A percentile compares a stretch with the other conserved stretches of the same genome.
phyloP scores from a whole-genome alignment of 2,329 filamentous ascomycete species.

The Colletotrichum godetiae region DNA sequence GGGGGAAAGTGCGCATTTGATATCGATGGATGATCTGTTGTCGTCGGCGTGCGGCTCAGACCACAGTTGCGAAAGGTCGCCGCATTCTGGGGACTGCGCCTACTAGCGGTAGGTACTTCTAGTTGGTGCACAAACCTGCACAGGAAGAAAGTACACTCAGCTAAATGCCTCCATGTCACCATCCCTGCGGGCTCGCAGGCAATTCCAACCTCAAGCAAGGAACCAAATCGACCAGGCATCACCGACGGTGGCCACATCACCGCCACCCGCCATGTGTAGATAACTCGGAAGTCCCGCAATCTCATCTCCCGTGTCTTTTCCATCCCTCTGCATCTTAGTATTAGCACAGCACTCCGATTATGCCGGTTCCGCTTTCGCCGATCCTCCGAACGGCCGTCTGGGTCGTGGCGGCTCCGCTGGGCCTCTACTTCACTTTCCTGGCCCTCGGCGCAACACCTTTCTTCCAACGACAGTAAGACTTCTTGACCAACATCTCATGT shows the following conservation, averaged over 20 bases:
- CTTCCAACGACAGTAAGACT: constrained; percentile 83
- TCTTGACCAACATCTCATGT: background rate
- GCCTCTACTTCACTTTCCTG: constrained; percentile 76
- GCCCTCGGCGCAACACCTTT: constrained; percentile 73
- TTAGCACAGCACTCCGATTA: constrained; percentile 18
- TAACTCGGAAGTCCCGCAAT: constrained; percentile 9
- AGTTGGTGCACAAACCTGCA: fast-evolving
- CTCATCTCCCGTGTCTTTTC: background rate
- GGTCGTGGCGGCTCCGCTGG: constrained; percentile 68
- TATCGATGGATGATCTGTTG: constrained; percentile 15
- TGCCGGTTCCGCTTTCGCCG: constrained; percentile 45
- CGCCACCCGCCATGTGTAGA: constrained; percentile 27
- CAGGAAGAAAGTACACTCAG: background rate
- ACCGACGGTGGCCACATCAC: constrained; percentile 10
- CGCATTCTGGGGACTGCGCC: constrained; percentile 18
- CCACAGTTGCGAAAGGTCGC: constrained; percentile 28
- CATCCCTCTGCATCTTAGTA: too few relatives aligned
- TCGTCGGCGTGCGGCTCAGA: constrained; percentile 33
- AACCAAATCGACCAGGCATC: constrained; percentile 22
- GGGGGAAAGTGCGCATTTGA: background rate
- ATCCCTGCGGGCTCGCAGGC: constrained; percentile 28
- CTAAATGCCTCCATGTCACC: constrained; percentile 12
- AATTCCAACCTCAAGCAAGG: constrained; percentile 34
- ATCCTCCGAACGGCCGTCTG: constrained; percentile 57
- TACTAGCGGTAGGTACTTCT: background rate